Evolutionary conservation across 2,329 filamentous ascomycete species (phyloP).

Genomic region (Penicillium sp.): DNA sequence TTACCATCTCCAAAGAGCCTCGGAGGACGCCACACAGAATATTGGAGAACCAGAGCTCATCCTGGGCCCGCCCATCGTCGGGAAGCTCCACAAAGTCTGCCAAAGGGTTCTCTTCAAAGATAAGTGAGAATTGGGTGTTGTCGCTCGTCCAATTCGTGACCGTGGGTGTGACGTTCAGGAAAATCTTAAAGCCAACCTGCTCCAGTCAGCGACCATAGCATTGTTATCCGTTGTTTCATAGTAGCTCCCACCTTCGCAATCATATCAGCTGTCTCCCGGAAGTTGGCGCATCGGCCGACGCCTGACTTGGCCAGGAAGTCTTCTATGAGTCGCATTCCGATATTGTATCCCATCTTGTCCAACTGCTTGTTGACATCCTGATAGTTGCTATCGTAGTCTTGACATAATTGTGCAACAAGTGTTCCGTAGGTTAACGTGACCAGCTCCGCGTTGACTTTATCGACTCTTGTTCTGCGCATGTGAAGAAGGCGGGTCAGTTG

Average conservation of each 20-base stretch:
- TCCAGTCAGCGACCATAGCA: conserved; percentile 6
- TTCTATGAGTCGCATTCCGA: conserved; percentile 90
- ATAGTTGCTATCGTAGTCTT: conserved; percentile 93
- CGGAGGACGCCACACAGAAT: conserved; percentile 90
- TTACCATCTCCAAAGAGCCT: conserved; percentile 91
- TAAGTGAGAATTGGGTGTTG: conserved; percentile 90
- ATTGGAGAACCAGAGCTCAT: conserved; percentile 98
- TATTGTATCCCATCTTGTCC: conserved; percentile 99
- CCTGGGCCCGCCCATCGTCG: conserved; percentile 90
- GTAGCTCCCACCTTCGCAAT: conserved; percentile 69
- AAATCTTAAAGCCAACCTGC: conserved; percentile 97
- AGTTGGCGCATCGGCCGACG: conserved; percentile 83
- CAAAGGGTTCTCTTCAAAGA: conserved; percentile 95
- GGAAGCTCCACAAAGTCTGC: conserved; percentile 97
- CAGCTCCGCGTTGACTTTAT: conserved; percentile 97
- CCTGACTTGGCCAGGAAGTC: conserved; percentile 96
- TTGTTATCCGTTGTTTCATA: not conserved
- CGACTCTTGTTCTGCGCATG: conserved; percentile 72
- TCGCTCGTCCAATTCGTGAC: conserved; percentile 95
- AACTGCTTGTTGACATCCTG: conserved; percentile 94
- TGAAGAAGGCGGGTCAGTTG: conserved; percentile 16
- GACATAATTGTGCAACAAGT: conserved; percentile 92
- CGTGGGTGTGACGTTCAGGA: conserved; percentile 90
- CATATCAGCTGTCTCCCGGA: conserved; percentile 94
- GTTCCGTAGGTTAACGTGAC: conserved; percentile 97